Percentiles rank a stretch among this genome's conserved stretches.
phyloP scores from a whole-genome alignment of 2,329 filamentous ascomycete genomes.

The Sarocladiaceae sp. region DNA sequence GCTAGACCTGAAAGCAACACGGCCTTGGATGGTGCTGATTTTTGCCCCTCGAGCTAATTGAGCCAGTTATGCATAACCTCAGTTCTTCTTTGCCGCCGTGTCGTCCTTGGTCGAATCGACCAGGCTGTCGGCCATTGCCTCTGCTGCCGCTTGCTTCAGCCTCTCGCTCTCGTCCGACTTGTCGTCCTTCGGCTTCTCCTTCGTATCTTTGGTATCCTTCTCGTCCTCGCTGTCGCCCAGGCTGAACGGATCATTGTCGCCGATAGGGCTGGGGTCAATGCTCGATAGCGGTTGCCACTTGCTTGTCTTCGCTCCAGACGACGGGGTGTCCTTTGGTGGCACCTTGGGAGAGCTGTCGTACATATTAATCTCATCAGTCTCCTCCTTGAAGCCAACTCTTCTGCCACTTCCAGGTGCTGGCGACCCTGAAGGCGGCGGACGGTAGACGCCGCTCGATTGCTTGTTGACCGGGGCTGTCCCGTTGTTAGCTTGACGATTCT shows the following conservation, averaged over 20 bases:
- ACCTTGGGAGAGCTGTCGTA: conserved; percentile 63
- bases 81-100: conserved; percentile 1
- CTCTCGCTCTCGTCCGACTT: conserved; percentile 57
- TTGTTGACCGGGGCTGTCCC: conserved; percentile 35
- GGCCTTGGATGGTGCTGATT: neutral
- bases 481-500: conserved; percentile 15
- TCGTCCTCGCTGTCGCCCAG: conserved; percentile 95
- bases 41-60: neutral
- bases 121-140: conserved; percentile 55
- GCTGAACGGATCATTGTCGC: conserved; percentile 93
- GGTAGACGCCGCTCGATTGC: conserved; percentile 48
- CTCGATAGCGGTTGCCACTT: conserved; percentile 96
- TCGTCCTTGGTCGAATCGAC: conserved; percentile 32
- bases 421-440: conserved; percentile 46
- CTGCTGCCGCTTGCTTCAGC: conserved; percentile 61
- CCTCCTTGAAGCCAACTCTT: conserved; percentile 55
- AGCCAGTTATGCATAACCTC: neutral
- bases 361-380: conserved; percentile 73
- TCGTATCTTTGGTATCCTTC: conserved; percentile 47
- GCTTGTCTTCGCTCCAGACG: conserved; percentile 63
- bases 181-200: conserved; percentile 49
- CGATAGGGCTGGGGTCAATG: conserved; percentile 75
- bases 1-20: neutral
- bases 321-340: conserved; percentile 45
- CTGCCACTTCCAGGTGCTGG: conserved; percentile 45